Evolutionary conservation across 1,284 basidiomycete species (phyloP), one percentile per base, ranked within the genome.

Genomic region (Ganoderma boninense): DNA sequence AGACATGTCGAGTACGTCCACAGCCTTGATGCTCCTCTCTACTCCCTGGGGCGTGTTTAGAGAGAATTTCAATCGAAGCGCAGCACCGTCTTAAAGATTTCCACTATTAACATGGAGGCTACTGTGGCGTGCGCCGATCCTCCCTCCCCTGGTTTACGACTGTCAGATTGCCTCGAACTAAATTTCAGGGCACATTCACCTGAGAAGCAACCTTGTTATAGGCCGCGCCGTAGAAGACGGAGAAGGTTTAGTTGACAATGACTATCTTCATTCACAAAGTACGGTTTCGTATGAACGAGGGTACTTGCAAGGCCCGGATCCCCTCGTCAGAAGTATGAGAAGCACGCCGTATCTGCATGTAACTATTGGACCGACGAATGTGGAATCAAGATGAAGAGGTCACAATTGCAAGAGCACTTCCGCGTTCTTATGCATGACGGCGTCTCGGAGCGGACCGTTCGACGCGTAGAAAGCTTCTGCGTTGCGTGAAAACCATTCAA

Each of bases 31-130:
- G 76, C 90, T 90, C 73, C 26, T 29, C 26, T 29, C 26, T 29
- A 87, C 85, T 23, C 76, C 82, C 92, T 91, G 92, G 18, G 90
- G 90, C 52, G n/a, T 91, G 77, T 75, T 89, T 88, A 71, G 85
- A 89, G 49, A 6, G 44, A 46, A 46, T 46, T 46, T 46, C 43
- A 49, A 49, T 4, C 1, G 2, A 23, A 52, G n/a, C 49, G 49
- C 49, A 52, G 49, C 49, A 52, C 8, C 10, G 23, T 23, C 49
- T 11, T 23, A 11, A 52, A 52, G 10, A 23, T 13, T 52, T n/a
- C 10, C 23, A 5, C n/a, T n/a, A 52, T 52, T 10, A 52, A 23
- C 18, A 1, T n/a, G 49, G n/a, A 11, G 18, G 38, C 11, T 23
- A 26, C n/a, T 13, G 23, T 14, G 23, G 49, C 29, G 8, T 35